Percentiles rank a stretch among this genome's conserved stretches.
Conservation (phyloP, 1,284 basidiomycete species). For the Naganishia albida region DNA sequence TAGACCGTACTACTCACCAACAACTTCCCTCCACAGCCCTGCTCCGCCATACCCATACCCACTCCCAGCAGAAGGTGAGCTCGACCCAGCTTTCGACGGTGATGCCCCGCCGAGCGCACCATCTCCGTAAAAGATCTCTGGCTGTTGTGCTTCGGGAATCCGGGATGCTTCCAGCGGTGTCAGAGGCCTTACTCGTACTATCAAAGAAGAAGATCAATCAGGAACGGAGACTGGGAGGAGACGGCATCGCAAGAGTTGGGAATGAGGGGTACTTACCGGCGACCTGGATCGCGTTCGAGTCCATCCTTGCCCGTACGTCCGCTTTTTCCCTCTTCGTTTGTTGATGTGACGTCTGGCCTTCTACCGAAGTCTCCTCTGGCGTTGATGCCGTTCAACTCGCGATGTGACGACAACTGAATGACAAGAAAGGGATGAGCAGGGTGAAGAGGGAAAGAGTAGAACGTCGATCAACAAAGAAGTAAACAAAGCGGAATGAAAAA, state of each 20-base stretch:
- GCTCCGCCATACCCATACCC: slow-evolving; percentile 18
- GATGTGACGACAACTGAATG: background rate
- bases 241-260: background rate
- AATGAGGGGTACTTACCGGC: slow-evolving; percentile 38
- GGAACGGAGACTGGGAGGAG: background rate
- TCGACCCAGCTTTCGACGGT: slow-evolving; percentile 39
- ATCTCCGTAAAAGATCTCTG: slow-evolving; percentile 72
- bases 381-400: background rate
- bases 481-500: slow-evolving; percentile 4
- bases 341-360: background rate
- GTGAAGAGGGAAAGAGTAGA: background rate
- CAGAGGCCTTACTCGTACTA: slow-evolving; percentile 89
- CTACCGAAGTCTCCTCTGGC: background rate
- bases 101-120: slow-evolving; percentile 65
- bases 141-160: slow-evolving; percentile 63
- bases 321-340: background rate
- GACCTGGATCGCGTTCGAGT: slow-evolving; percentile 47
- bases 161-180: slow-evolving; percentile 77
- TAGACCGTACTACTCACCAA: slow-evolving; percentile 44
- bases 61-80: slow-evolving; percentile 20
- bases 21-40: slow-evolving; percentile 49
- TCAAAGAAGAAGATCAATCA: slow-evolving; percentile 9
- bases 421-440: slow-evolving; percentile 1
- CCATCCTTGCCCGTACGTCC: slow-evolving; percentile 37
- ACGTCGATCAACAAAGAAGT: slow-evolving; percentile 9